Base-by-base conservation (phyloP, 2,329 filamentous ascomycete genomes). In the Penicillium vulpinum region DNA sequence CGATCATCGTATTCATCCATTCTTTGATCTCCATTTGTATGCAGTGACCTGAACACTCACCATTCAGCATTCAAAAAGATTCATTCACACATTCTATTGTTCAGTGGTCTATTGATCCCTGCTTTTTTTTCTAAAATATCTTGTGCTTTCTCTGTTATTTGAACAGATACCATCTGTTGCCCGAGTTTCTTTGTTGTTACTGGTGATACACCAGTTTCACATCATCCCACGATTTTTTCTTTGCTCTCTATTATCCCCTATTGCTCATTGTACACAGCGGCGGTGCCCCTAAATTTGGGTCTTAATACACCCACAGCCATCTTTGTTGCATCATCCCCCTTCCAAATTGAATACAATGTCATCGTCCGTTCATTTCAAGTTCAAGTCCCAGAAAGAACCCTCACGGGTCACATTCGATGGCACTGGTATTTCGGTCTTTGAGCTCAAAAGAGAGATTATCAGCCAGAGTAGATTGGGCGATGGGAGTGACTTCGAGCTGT, bases 291-390 rank as follows among this genome's bases (percentile, higher is more conserved):
- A 66, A 62, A 57, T 56, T 49, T 66, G 67, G 66, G 63, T 70
- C 62, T 68, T 67, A 67, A 65, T 67, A 66, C 62, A 63, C 38
- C 21, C n/a, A 61, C 62, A 58, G 64, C 60, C 62, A 60, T 57
- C 60, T 63, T 64, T 61, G 59, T 68, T 67, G 64, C 59, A 59
- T 31, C 66, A 35, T 5, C 28, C 29, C 44, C 41, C 15, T 24
- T 47, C 22, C 55, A 66, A 73, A 66, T 73, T 80, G 69, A 73
- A 73, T 73, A 86, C 71, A 71, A 97, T 97, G 92, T 86, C 91
- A 74, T 96, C 94, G 56, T 97, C 92, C 65, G 94, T 99, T 73
- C 97, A 97, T 80, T 99, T 97, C 90, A 96, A 96, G 80, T 99
- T 99, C 88, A 97, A 97, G 80, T 97, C 93, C 67, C 92, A 95